Conservation (phyloP, 2,329 filamentous ascomycete species). For the Rhytidhysteron rufulum region DNA sequence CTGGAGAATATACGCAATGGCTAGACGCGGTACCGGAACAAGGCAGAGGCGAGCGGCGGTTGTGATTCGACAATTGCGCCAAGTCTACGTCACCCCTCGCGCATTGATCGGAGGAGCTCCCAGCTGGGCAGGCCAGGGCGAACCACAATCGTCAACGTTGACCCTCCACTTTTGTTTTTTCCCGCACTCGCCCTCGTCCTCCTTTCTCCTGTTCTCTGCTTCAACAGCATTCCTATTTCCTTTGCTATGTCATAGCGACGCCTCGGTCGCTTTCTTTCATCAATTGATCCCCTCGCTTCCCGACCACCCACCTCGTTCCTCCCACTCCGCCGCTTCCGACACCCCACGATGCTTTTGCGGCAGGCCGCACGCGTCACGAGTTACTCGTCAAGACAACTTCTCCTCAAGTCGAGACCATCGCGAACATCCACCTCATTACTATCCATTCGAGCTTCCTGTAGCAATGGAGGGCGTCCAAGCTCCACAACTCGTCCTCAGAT, state of each 20-base stretch:
- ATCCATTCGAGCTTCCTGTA: conserved; percentile 1
- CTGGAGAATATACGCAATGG: too few species aligned
- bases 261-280: neutral
- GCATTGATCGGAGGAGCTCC: too few species aligned
- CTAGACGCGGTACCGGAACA: too few species aligned
- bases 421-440: neutral
- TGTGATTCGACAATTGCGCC: too few species aligned
- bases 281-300: neutral
- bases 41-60: too few species aligned
- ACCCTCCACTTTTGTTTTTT: neutral
- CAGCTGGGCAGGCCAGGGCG: too few species aligned
- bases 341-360: conserved; percentile 4
- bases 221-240: too few species aligned
- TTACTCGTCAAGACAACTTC: neutral
- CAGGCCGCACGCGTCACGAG: neutral
- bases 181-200: neutral
- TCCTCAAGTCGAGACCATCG: neutral
- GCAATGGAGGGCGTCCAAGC: neutral
- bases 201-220: neutral
- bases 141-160: too few species aligned
- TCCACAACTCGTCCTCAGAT: neutral
- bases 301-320: neutral
- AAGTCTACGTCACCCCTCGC: too few species aligned
- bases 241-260: conserved; percentile 3
- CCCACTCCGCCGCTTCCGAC: neutral